Conservation (phyloP, 805 yeast species). For the Saccharomyces paradoxus region DNA sequence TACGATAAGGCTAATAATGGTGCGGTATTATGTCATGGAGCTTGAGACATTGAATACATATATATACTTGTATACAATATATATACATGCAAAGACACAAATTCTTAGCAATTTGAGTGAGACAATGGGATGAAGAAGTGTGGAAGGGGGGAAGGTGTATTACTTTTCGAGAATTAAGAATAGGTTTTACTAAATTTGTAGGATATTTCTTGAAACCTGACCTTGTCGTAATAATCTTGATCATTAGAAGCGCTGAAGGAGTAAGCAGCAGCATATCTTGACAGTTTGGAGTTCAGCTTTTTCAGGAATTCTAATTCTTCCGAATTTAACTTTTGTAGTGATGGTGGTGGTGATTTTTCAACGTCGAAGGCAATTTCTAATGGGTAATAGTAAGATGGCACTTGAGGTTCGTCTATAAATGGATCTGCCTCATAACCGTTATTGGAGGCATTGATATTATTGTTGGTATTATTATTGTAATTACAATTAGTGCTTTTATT, state of each 20-base stretch:
- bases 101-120: neutral
- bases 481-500: neutral
- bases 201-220: constrained; percentile 29
- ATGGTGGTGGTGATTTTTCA: neutral
- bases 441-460: neutral
- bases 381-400: neutral
- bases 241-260: constrained; percentile 13
- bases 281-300: constrained; percentile 13
- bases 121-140: neutral
- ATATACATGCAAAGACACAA: neutral
- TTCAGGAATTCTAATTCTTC: constrained; percentile 8
- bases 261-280: constrained; percentile 19
- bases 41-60: neutral
- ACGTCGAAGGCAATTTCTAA: neutral
- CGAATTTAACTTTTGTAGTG: neutral
- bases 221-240: constrained; percentile 27
- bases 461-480: neutral
- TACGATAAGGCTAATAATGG: neutral
- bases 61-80: neutral
- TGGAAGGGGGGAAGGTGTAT: neutral
- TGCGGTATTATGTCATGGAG: neutral
- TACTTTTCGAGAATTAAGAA: constrained; percentile 6
- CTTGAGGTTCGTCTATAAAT: neutral
- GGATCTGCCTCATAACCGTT: neutral
- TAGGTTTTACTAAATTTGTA: constrained; percentile 29